Percentiles rank a stretch among this genome's conserved stretches.
Conservation (phyloP, 2,329 filamentous ascomycete genomes). For the Diaporthe sp. region DNA sequence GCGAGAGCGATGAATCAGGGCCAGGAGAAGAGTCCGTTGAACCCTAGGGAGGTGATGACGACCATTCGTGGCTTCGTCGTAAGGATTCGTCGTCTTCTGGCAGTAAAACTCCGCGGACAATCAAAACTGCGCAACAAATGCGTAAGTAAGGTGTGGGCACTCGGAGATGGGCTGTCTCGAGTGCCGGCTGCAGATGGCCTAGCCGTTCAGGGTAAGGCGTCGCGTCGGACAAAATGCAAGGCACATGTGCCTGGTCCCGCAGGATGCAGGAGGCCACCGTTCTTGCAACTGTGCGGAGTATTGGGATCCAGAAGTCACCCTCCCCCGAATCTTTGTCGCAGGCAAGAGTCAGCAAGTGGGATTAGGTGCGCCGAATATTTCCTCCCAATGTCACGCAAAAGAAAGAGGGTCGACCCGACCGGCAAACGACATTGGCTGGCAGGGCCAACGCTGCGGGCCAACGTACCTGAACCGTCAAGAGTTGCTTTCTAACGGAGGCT, state of each 20-base stretch:
- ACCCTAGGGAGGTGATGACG: neutral
- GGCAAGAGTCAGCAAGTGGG: constrained; percentile 22
- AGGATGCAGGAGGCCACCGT: constrained; percentile 31
- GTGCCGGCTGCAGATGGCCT: constrained; percentile 29
- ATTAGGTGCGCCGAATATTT: constrained; percentile 25
- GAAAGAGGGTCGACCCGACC: constrained; percentile 16
- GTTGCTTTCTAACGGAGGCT: neutral
- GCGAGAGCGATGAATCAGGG: constrained; percentile 6
- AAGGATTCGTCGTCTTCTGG: constrained; percentile 11
- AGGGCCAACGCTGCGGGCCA: constrained; percentile 18
- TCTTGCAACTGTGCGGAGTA: constrained; percentile 23
- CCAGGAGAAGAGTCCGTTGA: neutral
- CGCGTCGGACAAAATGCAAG: constrained; percentile 36
- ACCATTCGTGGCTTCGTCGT: neutral
- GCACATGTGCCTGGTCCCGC: constrained; percentile 35
- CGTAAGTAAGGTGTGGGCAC: constrained; percentile 9
- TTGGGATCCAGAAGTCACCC: constrained; percentile 29
- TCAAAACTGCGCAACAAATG: constrained; percentile 23
- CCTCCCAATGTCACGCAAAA: constrained; percentile 22
- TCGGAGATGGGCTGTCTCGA: constrained; percentile 24
- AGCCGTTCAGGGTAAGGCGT: constrained; percentile 22
- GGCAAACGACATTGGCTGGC: constrained; percentile 19
- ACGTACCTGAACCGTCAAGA: constrained; percentile 22
- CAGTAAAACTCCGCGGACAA: constrained; percentile 26
- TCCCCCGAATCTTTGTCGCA: constrained; percentile 2